Conservation (phyloP, 768 basidiomycete genomes). For the Hirschioporus abietinus region DNA sequence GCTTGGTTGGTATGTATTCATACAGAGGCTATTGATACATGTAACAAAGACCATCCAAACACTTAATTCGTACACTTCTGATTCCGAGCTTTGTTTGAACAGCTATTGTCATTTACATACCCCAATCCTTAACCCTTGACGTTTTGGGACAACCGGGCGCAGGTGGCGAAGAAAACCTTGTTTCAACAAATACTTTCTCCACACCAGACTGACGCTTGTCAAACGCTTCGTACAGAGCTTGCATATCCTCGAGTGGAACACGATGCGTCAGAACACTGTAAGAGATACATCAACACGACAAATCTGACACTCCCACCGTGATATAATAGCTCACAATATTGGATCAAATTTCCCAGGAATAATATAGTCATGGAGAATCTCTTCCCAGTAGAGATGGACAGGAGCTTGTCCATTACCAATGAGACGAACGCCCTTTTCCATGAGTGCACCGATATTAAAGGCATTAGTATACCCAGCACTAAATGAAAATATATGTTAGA, state of each 20-base stretch:
- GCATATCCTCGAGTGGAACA: constrained; percentile 61
- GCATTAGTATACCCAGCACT: constrained; percentile 56
- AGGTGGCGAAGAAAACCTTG: constrained; percentile 43
- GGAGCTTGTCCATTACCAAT: constrained; percentile 76
- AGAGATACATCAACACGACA: constrained; percentile 2
- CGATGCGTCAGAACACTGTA: constrained; percentile 49
- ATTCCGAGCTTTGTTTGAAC: too few species aligned
- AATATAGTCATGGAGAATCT: constrained; percentile 62
- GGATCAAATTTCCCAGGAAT: constrained; percentile 61
- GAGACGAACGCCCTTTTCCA: constrained; percentile 71
- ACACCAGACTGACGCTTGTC: constrained; percentile 53
- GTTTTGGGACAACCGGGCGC: constrained; percentile 44
- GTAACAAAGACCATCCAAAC: too few species aligned
- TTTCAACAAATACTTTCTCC: constrained; percentile 73
- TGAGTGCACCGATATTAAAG: constrained; percentile 66
- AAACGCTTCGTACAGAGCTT: constrained; percentile 58
- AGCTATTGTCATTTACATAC: background rate
- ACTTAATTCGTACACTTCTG: too few species aligned
- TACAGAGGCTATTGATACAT: too few species aligned
- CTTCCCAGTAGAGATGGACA: constrained; percentile 69
- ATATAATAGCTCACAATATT: constrained; percentile 34
- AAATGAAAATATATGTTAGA: background rate
- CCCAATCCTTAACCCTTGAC: constrained; percentile 51
- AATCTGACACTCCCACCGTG: background rate
- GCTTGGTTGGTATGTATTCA: too few species aligned